Conservation (phyloP, 257 asterid species). For the Solanum paucissectum region DNA sequence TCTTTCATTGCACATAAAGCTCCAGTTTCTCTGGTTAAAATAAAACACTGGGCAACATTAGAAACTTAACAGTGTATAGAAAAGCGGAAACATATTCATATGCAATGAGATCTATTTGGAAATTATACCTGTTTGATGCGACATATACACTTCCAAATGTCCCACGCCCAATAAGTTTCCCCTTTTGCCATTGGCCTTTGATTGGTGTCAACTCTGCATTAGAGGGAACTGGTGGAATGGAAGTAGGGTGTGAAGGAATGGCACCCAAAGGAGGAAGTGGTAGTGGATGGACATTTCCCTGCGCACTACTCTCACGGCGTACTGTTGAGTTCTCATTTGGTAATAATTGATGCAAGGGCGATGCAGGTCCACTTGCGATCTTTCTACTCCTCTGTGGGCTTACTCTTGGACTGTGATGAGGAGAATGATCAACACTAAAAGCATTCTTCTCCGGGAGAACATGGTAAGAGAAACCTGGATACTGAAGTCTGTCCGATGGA, state of each 20-base stretch:
- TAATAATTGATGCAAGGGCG: constrained; percentile 20
- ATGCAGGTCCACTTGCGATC: constrained; percentile 19
- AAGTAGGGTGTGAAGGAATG: constrained; percentile 22
- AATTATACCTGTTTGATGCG: constrained; percentile 69
- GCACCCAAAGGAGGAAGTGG: constrained; percentile 76
- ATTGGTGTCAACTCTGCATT: constrained; percentile 38
- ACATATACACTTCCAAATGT: constrained; percentile 85
- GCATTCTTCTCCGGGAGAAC: constrained; percentile 21
- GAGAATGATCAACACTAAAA: constrained; percentile 33
- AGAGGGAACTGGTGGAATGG: constrained; percentile 22
- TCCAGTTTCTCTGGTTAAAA: constrained; percentile 61
- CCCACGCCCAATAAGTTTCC: constrained; percentile 91
- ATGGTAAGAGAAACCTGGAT: constrained; percentile 20
- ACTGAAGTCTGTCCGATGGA: constrained; percentile 18
- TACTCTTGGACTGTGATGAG: constrained; percentile 47
- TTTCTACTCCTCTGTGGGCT: not conserved
- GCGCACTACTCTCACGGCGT: constrained; percentile 35
- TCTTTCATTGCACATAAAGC: constrained; percentile 97
- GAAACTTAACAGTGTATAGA: not conserved
- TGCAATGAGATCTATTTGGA: not conserved
- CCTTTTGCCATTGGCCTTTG: constrained; percentile 73
- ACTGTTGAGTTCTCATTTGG: constrained; percentile 3
- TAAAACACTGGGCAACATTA: not conserved
- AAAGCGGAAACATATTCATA: not conserved
- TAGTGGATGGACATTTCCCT: constrained; percentile 53